These are phyloP conservation scores for Stachybotrys chartarum DNA, from an alignment of 2,329 filamentous ascomycete species.

Conservation along the genomic window DNA sequence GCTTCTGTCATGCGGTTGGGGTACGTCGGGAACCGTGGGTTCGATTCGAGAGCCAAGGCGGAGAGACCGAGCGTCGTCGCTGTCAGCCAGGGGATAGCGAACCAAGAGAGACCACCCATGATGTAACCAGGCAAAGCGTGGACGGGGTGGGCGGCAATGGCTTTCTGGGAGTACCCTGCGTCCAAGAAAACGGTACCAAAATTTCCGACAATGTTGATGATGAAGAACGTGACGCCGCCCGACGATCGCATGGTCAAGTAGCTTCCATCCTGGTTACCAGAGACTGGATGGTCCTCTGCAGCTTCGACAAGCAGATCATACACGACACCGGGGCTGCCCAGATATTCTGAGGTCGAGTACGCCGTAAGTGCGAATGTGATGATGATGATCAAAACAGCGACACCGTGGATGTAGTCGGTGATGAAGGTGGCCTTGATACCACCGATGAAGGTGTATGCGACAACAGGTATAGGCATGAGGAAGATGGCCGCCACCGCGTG, in stretches of 20 bases:
- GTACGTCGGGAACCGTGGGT: slow-evolving; percentile 64
- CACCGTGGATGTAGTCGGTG: slow-evolving; percentile 80
- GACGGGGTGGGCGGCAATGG: slow-evolving; percentile 79
- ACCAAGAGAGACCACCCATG: slow-evolving; percentile 80
- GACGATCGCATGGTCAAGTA: slow-evolving; percentile 72
- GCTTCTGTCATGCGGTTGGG: slow-evolving; percentile 62
- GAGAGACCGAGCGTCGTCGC: slow-evolving; percentile 85
- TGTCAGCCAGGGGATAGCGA: slow-evolving; percentile 84
- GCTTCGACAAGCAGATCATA: slow-evolving; percentile 72
- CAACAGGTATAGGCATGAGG: slow-evolving; percentile 70
- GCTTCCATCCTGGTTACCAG: slow-evolving; percentile 71
- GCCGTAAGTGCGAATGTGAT: slow-evolving; percentile 78
- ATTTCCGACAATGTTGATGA: slow-evolving; percentile 81
- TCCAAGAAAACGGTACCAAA: slow-evolving; percentile 82
- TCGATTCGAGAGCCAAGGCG: slow-evolving; percentile 71
- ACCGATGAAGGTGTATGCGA: slow-evolving; percentile 65
- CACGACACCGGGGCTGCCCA: slow-evolving; percentile 70
- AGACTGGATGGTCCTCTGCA: slow-evolving; percentile 62
- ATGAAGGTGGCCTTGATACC: slow-evolving; percentile 85
- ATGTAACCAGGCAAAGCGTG: slow-evolving; percentile 86
- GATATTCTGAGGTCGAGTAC: slow-evolving; percentile 63
- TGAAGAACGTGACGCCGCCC: slow-evolving; percentile 81
- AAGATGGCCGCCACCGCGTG: slow-evolving; percentile 74
- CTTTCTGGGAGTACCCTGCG: slow-evolving; percentile 90
- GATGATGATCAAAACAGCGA: slow-evolving; percentile 79